phyloP scores from a whole-genome alignment of 139 green algal species.

The Chlamydomonas sp. region DNA sequence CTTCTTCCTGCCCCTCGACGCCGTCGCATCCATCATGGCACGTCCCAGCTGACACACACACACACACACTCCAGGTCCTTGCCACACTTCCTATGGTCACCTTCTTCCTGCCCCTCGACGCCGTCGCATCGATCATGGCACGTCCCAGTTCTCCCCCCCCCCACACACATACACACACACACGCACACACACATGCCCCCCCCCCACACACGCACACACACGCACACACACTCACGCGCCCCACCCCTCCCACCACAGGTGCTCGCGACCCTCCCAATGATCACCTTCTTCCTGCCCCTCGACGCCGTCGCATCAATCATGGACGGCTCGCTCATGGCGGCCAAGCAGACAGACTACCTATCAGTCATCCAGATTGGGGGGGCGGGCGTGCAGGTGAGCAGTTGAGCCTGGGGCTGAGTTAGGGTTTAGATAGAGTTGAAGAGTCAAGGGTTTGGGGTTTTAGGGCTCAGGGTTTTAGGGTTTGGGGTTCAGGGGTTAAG shows the following conservation, averaged over 20 bases:
- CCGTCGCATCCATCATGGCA: conserved; percentile 38
- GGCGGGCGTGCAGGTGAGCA: conserved; percentile 20
- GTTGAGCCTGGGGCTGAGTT: neutral
- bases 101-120: conserved; percentile 39
- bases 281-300: conserved; percentile 34
- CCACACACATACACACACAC: no score
- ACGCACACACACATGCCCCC: no score
- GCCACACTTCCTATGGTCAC: conserved; percentile 35
- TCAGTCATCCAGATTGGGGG: conserved; percentile 25
- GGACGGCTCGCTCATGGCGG: conserved; percentile 47
- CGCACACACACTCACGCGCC: neutral
- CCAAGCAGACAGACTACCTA: conserved; percentile 42
- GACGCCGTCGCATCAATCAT: conserved; percentile 42
- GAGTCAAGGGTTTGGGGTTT: no score
- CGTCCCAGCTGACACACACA: no score
- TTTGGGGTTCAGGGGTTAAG: no score
- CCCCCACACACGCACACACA: no score
- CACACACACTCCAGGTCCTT: conserved; percentile 34
- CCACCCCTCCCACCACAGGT: conserved; percentile 22
- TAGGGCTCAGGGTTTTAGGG: no score
- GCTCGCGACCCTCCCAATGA: conserved; percentile 31
- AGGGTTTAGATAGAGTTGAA: neutral
- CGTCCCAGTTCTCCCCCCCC: no score
- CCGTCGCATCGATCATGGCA: conserved; percentile 38
- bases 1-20: conserved; percentile 39